Evolutionary conservation across 352 stramenopile genomes (phyloP).

Genomic region (Pythium aquatile): DNA sequence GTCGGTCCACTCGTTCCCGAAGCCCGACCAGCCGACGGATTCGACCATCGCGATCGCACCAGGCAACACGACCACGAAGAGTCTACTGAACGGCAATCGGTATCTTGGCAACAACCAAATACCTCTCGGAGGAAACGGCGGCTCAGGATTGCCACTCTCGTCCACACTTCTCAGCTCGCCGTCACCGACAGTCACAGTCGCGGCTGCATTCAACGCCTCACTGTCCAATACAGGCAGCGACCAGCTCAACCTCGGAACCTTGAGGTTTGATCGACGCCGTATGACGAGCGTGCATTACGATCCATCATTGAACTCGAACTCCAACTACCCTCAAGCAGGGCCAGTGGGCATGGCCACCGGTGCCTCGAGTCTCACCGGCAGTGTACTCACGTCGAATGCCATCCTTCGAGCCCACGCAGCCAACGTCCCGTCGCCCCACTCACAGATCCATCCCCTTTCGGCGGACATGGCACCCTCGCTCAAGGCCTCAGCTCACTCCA

Average conservation of each 20-base stretch:
- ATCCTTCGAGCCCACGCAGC: conserved; percentile 37
- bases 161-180: conserved; percentile 14
- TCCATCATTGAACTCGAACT: conserved; percentile 28
- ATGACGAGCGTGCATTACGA: conserved; percentile 63
- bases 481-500: conserved; percentile 6
- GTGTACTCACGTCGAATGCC: conserved; percentile 47
- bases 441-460: conserved; percentile 40
- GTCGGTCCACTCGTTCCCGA: conserved; percentile 33
- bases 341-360: conserved; percentile 25
- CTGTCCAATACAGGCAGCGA: conserved; percentile 30
- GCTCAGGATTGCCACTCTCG: background rate
- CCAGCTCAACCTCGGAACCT: conserved; percentile 34
- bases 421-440: conserved; percentile 19
- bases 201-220: conserved; percentile 36
- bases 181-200: conserved; percentile 47
- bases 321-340: conserved; percentile 8
- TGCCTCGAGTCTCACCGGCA: conserved; percentile 13
- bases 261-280: conserved; percentile 45
- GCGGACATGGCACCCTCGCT: conserved; percentile 24
- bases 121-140: background rate
- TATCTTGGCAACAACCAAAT: conserved; percentile 2
- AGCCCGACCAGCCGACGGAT: conserved; percentile 41
- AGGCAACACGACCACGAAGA: conserved; percentile 48
- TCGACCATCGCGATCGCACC: conserved; percentile 43
- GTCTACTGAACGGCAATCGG: conserved; percentile 27